Evolutionary conservation across 331 rosid genomes (phyloP).

Genomic region (Saraca asoca): DNA sequence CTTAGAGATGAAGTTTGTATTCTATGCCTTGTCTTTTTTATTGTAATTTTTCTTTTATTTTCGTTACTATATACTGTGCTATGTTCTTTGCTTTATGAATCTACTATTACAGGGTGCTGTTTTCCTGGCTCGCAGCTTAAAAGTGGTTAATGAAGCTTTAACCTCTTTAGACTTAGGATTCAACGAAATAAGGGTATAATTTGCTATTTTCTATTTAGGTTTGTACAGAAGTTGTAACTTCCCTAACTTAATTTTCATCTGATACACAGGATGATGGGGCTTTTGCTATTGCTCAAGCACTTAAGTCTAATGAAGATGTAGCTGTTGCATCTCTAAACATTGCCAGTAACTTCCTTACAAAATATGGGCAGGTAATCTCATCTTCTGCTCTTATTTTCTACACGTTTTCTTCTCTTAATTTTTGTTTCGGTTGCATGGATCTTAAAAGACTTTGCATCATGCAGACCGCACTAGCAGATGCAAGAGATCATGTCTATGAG

Average conservation of each 20-base stretch:
- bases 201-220: slow-evolving; percentile 7
- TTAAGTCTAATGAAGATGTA: slow-evolving; percentile 87
- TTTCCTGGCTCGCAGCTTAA: slow-evolving; percentile 95
- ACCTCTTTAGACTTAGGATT: slow-evolving; percentile 87
- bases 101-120: slow-evolving; percentile 76
- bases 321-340: slow-evolving; percentile 77
- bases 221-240: slow-evolving; percentile 6
- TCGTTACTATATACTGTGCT: slow-evolving; percentile 23
- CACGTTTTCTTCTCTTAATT: background rate
- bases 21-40: slow-evolving; percentile 13
- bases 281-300: slow-evolving; percentile 97
- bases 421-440: slow-evolving; percentile 10
- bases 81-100: slow-evolving; percentile 19
- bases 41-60: background rate
- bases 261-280: slow-evolving; percentile 89
- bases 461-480: slow-evolving; percentile 93
- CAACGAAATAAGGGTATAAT: slow-evolving; percentile 89
- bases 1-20: slow-evolving; percentile 82
- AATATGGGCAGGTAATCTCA: slow-evolving; percentile 82
- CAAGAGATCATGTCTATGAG: slow-evolving; percentile 94
- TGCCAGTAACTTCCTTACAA: slow-evolving; percentile 84
- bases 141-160: slow-evolving; percentile 95
- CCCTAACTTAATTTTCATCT: slow-evolving; percentile 25
- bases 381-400: background rate
- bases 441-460: slow-evolving; percentile 31